Percentiles rank a stretch among this genome's conserved stretches.
These are phyloP conservation scores for Batkoa obscura DNA, from an alignment of 371 early-diverging fungal species.

Conservation along the genomic window DNA sequence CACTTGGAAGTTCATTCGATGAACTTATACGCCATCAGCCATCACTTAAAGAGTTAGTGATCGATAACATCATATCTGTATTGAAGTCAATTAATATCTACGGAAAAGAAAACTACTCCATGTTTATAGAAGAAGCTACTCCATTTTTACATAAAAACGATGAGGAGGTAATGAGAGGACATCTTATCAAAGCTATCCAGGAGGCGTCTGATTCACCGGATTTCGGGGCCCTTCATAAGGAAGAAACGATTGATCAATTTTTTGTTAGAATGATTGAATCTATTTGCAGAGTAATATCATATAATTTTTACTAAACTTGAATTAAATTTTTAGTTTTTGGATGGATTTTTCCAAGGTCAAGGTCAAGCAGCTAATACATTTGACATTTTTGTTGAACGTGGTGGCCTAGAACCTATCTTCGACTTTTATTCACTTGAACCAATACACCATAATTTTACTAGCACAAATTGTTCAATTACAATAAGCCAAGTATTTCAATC, in stretches of 20 bases:
- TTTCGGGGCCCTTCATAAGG: constrained; percentile 18
- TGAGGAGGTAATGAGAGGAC: neutral
- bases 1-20: constrained; percentile 73
- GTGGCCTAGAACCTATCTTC: constrained; percentile 43
- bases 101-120: constrained; percentile 16
- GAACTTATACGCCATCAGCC: constrained; percentile 95
- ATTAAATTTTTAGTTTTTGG: constrained; percentile 36
- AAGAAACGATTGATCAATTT: constrained; percentile 25
- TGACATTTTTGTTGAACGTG: constrained; percentile 46
- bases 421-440: constrained; percentile 39
- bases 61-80: constrained; percentile 44
- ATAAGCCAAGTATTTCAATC: constrained; percentile 50
- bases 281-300: neutral
- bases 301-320: neutral
- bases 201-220: constrained; percentile 9
- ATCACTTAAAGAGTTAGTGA: constrained; percentile 38
- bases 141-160: neutral
- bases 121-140: constrained; percentile 19
- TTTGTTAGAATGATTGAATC: constrained; percentile 14
- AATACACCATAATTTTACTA: constrained; percentile 55
- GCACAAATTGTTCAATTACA: constrained; percentile 40
- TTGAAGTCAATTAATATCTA: constrained; percentile 30
- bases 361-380: constrained; percentile 34
- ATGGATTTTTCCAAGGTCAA: constrained; percentile 76
- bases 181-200: neutral